Conservation (phyloP, 2,329 filamentous ascomycete species). For the Paracoccidioides lutzii region DNA sequence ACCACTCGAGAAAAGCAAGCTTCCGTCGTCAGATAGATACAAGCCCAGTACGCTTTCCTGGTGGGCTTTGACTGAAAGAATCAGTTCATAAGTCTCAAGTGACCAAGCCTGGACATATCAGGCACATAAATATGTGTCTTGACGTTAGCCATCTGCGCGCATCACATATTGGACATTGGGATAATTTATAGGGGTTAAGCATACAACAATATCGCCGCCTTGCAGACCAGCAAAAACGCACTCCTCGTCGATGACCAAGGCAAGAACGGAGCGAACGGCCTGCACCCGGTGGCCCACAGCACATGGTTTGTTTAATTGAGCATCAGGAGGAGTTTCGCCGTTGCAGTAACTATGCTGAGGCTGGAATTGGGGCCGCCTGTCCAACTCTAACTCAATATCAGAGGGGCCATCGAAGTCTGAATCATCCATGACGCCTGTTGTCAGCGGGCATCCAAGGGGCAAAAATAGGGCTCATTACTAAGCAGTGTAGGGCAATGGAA, state of each 20-base stretch:
- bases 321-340: constrained; percentile 5
- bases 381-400: constrained; percentile 17
- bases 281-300: constrained; percentile 32
- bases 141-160: not conserved
- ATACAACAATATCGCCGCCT: constrained; percentile 73
- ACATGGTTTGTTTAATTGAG: constrained; percentile 20
- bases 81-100: constrained; percentile 71
- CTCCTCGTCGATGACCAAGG: constrained; percentile 65
- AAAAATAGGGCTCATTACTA: not conserved
- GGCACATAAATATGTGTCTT: not conserved
- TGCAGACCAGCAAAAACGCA: constrained; percentile 87
- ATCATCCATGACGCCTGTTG: constrained; percentile 1
- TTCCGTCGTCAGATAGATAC: constrained; percentile 60
- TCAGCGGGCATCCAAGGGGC: not conserved
- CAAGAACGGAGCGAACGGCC: constrained; percentile 42
- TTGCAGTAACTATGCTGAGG: constrained; percentile 1
- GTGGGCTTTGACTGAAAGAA: constrained; percentile 71
- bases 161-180: constrained; percentile 9
- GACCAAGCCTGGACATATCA: constrained; percentile 53
- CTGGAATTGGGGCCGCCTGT: constrained; percentile 12
- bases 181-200: constrained; percentile 10
- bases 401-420: constrained; percentile 23
- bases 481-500: not conserved
- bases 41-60: constrained; percentile 81
- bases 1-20: constrained; percentile 77